Conservation (phyloP, 805 yeast genomes). For the Yarrowia sp. region DNA sequence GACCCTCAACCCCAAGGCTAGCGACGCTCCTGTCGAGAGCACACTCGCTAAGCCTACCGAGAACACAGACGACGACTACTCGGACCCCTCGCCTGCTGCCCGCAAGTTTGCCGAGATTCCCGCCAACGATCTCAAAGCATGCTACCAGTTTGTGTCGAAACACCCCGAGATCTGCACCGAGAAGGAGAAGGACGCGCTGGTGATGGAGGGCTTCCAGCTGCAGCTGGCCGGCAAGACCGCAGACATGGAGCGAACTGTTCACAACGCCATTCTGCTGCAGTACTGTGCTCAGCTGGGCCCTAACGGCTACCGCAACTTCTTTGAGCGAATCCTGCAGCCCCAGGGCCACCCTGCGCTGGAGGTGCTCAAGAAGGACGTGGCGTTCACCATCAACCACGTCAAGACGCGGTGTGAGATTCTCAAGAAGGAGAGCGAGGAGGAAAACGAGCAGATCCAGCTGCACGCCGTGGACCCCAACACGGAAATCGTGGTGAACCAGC, state of each 20-base stretch:
- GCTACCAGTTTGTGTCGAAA: constrained; percentile 52
- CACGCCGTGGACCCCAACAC: constrained; percentile 83
- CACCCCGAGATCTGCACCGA: constrained; percentile 70
- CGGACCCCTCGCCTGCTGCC: constrained; percentile 58
- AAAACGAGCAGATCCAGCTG: constrained; percentile 64
- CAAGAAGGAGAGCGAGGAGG: constrained; percentile 47
- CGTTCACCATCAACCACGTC: constrained; percentile 72
- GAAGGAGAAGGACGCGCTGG: constrained; percentile 84
- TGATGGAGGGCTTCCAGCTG: constrained; percentile 88
- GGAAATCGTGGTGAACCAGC: constrained; percentile 67
- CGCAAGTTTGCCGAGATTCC: constrained; percentile 60
- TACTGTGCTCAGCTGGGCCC: constrained; percentile 52
- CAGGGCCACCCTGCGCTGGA: constrained; percentile 56
- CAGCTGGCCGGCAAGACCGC: constrained; percentile 61
- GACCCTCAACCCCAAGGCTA: constrained; percentile 15
- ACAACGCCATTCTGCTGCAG: constrained; percentile 76
- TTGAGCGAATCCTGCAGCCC: constrained; percentile 55
- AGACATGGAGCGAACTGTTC: constrained; percentile 64
- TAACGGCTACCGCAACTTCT: constrained; percentile 62
- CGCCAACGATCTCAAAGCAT: constrained; percentile 46
- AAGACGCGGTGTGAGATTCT: constrained; percentile 67
- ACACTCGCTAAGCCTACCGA: constrained; percentile 22
- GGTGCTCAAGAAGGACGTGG: constrained; percentile 72
- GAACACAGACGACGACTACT: constrained; percentile 32
- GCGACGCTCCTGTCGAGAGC: constrained; percentile 13